Evolutionary conservation across 768 basidiomycete species (phyloP), one percentile per base, ranked within the genome.

Genomic region (Suillus weaverae): DNA sequence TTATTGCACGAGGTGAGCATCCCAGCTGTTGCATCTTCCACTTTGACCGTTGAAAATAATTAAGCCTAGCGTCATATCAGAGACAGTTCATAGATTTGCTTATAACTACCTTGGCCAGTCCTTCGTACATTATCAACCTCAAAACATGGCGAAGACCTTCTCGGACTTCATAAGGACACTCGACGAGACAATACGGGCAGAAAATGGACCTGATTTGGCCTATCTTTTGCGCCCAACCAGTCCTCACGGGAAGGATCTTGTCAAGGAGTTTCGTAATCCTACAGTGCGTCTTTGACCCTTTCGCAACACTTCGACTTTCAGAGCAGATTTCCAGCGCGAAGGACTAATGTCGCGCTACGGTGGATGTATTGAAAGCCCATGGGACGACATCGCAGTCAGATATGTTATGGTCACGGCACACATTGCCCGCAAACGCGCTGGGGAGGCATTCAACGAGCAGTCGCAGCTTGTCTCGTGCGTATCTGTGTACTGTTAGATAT

Each of bases 341-440:
- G 13, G 57, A 39, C 59, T 71, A 22, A 71, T 60, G 51, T 64
- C 60, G 11, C 62, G 69, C 26, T 77, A 89, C 70, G 82, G 87
- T 70, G 89, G 86, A 11, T 83, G 83, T 62, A 85, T 94, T 72
- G 82, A 85, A 62, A 78, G 76, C 55, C 94, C 94, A 7, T 95
- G 93, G 92, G 92, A 93, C 66, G 93, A 94, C 61, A 89, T 95
- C 69, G 87, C 90, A 9, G 85, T 94, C 57, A 89, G 91, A 72
- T 94, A 94, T 73, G 86, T 94, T 20, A 77, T 94, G 69, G 87
- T 89, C 30, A 88, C 90, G 66, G 84, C 85, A 36, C 85, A 91
- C 74, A 83, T 89, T 44, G 88, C 87, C 46, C 89, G 86, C 70
- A 84, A 86, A 70, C 81, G 88, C 48, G 82, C 84, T 26, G 81